A percentile compares a stretch with the other conserved stretches of the same genome.
These are phyloP conservation scores for Globisporangium acanthophoron DNA, from an alignment of 352 stramenopile species.

Conservation along the genomic window DNA sequence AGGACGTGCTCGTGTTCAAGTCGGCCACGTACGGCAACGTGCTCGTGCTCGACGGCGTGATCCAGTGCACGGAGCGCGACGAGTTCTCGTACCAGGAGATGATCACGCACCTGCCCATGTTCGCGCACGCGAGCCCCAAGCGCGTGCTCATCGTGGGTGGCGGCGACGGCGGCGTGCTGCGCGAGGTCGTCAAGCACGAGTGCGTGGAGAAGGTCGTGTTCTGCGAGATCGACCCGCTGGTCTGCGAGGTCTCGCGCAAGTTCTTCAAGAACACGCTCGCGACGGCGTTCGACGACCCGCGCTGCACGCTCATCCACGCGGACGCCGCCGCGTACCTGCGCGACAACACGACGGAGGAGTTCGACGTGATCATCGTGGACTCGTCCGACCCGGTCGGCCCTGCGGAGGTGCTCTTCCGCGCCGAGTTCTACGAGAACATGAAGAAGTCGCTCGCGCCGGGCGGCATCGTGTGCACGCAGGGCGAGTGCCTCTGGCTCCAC, in stretches of 20 bases:
- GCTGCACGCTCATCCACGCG: slow-evolving; percentile 91
- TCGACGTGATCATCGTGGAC: slow-evolving; percentile 98
- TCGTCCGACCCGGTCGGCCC: slow-evolving; percentile 95
- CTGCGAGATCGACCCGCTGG: slow-evolving; percentile 98
- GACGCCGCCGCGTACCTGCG: slow-evolving; percentile 89
- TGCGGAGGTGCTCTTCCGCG: slow-evolving; percentile 93
- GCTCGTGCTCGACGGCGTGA: slow-evolving; percentile 98
- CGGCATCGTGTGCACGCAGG: slow-evolving; percentile 89
- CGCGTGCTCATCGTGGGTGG: slow-evolving; percentile 97
- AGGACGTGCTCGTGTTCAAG: slow-evolving; percentile 99
- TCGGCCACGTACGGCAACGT: slow-evolving; percentile 96
- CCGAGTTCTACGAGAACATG: slow-evolving; percentile 94
- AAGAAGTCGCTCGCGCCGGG: slow-evolving; percentile 83
- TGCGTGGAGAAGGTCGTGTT: slow-evolving; percentile 95
- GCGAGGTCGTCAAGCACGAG: slow-evolving; percentile 93
- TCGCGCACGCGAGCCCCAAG: slow-evolving; percentile 94
- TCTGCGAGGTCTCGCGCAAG: slow-evolving; percentile 95
- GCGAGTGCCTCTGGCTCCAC: slow-evolving; percentile 99
- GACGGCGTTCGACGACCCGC: slow-evolving; percentile 93
- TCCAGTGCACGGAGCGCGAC: slow-evolving; percentile 98
- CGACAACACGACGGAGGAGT: slow-evolving; percentile 76
- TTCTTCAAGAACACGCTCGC: slow-evolving; percentile 90
- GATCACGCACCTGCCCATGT: slow-evolving; percentile 98
- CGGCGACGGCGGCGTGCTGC: slow-evolving; percentile 96
- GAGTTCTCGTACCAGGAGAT: slow-evolving; percentile 99